Base-by-base conservation (phyloP, 805 yeast species). In the Wickerhamomyces subpelliculosus region DNA sequence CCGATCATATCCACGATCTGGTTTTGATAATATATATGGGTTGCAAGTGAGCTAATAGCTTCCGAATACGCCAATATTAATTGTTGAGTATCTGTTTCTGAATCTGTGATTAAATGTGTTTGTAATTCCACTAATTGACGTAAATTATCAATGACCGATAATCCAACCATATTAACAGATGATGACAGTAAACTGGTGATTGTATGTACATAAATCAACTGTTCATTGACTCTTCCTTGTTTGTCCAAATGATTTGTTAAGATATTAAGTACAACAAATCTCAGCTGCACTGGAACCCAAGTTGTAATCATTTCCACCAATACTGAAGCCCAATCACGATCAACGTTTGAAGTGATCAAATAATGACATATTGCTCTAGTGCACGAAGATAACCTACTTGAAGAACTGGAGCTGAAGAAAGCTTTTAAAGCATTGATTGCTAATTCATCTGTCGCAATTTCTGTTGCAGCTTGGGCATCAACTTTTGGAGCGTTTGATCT, bases 1-100 rank as follows among this genome's bases (percentile, higher is more conserved):
- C 76, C 73, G 16, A 88, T 65, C 65, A 90, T 80, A 55, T 89
- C 97, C 13, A 80, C 72, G 5, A 83, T 75, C 58, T 93, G 98
- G 47, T 87, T 94, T 42, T 80, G 80, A 56, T 90, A 90, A 51
- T 88, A 88, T 11, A 80, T 73, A 55, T 88, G 95, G 3, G 76
- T 72, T 2, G 88, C 78, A 37, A 90, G 67, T 41, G 82, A 79
- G 41, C 80, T 75, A 38, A 89, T 73, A 20, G 88, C 75, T 18
- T 63, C 62, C 2, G 78, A 61, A 48, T 78, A 79, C 49, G 72
- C 58, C 34, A 51, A 32, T 51, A 73, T 50, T 52, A 73, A 46
- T 19, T 29, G 8, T 7, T n/a, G 22, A 12, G 9, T 6, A 36
- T 60, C 42, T 28, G 28, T 35, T 6, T 46, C 39, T 8, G 61